Evolutionary conservation across 129 eudicot species (phyloP), one percentile per base, ranked within the genome.

Genomic region (Sambucus nigra): DNA sequence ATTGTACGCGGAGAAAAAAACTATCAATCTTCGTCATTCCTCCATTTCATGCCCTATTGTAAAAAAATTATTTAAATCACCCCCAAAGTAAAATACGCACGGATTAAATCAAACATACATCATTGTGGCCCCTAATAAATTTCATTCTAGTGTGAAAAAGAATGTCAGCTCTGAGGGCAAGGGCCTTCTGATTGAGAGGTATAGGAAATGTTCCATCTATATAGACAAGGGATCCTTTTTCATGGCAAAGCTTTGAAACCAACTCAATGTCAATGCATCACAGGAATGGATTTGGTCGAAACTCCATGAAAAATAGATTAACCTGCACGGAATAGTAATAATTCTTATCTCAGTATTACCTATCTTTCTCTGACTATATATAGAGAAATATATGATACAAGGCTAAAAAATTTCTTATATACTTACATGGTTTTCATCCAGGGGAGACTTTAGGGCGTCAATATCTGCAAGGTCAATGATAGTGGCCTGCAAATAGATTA

Each of bases 241-340:
- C 46, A 20, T 68, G 60, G 55, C 73, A 59, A 42, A 68, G 61
- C 59, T 41, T 60, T 35, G 73, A 60, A 44, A 68, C 67, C 64
- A 85, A 66, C 82, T 80, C 86, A 69, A 88, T 83, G 72, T 88
- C 94, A 47, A 88, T 91, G 63, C 94, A 83, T 75, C 96, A 80
- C 60, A 88, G 61, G 63, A 88, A 88, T 35, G 96, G 96, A 55
- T 88, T 88, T 19, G 96, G 83, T 47, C 94, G 96, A 22, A 94
- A 88, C 77, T 88, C 96, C 0, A 94, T 83, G 65, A 88, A 88
- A 75, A 74, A 88, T 49, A 88, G 82, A 54, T 73, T 66, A 42
- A 84, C 94, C 96, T 88, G 86, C 65, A 60, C 33, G 28, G 7
- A 32, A 1, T 15, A 60, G 22, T 54, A 56, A 5, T 35, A 21